Base-by-base conservation (phyloP, 257 asterid genomes). In the Verbascum thapsus region DNA sequence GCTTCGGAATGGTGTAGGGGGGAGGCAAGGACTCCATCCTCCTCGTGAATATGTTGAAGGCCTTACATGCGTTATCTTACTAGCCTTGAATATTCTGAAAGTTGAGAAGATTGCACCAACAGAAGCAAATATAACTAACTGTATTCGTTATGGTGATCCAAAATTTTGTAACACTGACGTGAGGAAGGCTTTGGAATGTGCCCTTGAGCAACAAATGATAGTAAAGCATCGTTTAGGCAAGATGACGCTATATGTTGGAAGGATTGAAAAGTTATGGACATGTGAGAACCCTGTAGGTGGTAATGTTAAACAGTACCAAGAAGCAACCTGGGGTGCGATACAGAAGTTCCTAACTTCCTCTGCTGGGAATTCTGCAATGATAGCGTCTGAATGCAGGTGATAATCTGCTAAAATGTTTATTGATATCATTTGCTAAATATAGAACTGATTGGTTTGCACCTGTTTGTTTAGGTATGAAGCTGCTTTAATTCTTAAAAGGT, bases 311-410 rank as follows among this genome's bases (percentile, higher is more conserved):
- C 57, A 71, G 47, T 75, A 78, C 64, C 67, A 64, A 57, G 34
- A 74, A 58, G 19, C 66, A 37, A 74, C 69, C 3, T 80, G 87
- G 84, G 77, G 63, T 53, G 65, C 63, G 19, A 61, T 80, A 63
- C 78, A 73, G 61, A 66, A 71, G 13, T 83, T 71, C 63, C 61
- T 83, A 11, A 22, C 69, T 52, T 80, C 81, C 44, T 37, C 87
- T 58, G 55, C 56, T 47, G 87, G 87, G 35, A 58, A 67, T 44
- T 54, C 71, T 5, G 78, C 78, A 56, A 22, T 83, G 12, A 67
- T 75, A 63, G 72, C 76, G 54, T 76, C 90, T 30, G 72, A 72
- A 68, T 76, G 83, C 90, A 78, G 85, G 90, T 83, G 71, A 53
- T 9, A 55, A 26, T 50, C 18, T 40, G 10, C 51, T 30, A 12